These are phyloP conservation scores for Mallotus japonicus DNA, from an alignment of 441 rosid genomes.

Conservation along the genomic window DNA sequence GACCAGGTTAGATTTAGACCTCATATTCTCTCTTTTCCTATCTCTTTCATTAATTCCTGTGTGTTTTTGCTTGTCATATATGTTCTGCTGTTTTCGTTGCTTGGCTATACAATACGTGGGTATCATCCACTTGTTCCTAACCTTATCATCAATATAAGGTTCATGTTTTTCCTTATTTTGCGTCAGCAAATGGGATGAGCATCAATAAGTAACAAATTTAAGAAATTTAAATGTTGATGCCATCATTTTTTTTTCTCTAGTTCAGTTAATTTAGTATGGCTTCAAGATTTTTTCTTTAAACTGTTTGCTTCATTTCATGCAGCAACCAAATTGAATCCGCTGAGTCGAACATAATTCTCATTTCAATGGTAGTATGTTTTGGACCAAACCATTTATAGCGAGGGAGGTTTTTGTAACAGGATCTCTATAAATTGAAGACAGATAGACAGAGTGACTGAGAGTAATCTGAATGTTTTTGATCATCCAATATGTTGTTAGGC, in stretches of 20 bases:
- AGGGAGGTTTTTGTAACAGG: not conserved
- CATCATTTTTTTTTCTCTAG: not conserved
- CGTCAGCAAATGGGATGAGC: not conserved
- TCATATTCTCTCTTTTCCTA: too few species aligned
- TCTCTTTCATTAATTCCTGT: not conserved
- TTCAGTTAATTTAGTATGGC: too few species aligned
- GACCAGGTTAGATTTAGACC: conserved; percentile 37
- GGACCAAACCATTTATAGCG: not conserved
- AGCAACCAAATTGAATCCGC: conserved; percentile 29
- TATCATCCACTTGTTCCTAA: not conserved
- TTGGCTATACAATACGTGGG: too few species aligned
- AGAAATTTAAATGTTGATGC: not conserved
- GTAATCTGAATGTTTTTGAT: conserved; percentile 1
- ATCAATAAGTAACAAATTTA: not conserved
- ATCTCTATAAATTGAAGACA: conserved; percentile 5
- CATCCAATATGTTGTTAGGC: not conserved
- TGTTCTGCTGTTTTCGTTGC: not conserved
- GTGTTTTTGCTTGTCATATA: not conserved
- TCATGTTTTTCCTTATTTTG: not conserved
- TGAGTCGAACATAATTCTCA: conserved; percentile 13
- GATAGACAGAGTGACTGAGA: not conserved
- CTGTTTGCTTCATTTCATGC: conserved; percentile 20
- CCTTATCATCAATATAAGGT: not conserved
- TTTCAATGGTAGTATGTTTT: not conserved
- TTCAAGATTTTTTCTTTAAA: not conserved